Evolutionary conservation across 169 alveolate genomes (phyloP), one percentile per base, ranked within the genome.

Genomic region (Plasmodium gallinaceum): DNA sequence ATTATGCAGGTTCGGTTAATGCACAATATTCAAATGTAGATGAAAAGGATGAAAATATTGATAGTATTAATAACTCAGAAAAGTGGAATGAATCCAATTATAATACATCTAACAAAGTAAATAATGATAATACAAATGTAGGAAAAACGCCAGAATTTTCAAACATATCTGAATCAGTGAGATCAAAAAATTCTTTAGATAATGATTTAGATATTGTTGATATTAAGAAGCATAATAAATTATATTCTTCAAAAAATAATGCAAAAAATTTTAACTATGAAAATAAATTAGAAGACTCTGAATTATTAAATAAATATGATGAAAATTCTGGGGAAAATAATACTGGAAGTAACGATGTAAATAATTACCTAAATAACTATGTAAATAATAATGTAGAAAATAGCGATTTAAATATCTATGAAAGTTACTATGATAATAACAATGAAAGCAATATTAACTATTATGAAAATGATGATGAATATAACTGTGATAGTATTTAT

Each of bases 321-420:
- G 88, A 75, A 1, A 26, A 75, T 43, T 18, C 60, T 14, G 74
- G 14, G 39, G 51, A 61, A 14, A 52, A 83, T 20, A 57, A 39
- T 24, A 48, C 20, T 43, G 52, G 48, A 20, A 18, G 43, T 39
- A 26, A 86, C n/a, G 76, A 70, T 42, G 69, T 39, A 18, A 8
- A 24, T 22, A 70, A 39, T 18, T 32, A 16, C 42, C 32, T 68
- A 18, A 48, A 69, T 39, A 37, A 83, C 43, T 32, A 68, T 32
- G 10, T 14, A n/a, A 43, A 64, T 51, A 57, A 42, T 6, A 46
- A 78, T 57, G 4, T 58, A 6, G 45, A 39, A 54, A 37, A 78
- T 26, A 78, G 37, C 24, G 66, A 69, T n/a, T 16, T 51, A 64
- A 48, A 78, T 78, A 48, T 46, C 39, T 32, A 78, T 65, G 89